These are phyloP conservation scores for Capsicum baccatum DNA, from an alignment of 257 asterid genomes.

Conservation along the genomic window DNA sequence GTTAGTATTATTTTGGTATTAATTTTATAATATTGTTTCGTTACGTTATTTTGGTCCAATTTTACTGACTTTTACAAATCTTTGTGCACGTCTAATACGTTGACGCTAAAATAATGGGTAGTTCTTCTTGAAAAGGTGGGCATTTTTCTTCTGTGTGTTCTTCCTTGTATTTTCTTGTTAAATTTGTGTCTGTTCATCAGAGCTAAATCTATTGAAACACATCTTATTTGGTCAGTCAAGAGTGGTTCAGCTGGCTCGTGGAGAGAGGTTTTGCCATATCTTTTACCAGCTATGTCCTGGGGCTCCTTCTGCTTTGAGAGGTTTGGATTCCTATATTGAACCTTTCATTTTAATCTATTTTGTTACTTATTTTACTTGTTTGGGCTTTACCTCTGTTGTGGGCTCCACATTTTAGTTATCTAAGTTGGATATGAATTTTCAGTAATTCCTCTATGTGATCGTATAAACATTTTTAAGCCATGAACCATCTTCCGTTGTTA, in stretches of 20 bases:
- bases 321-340: slow-evolving; percentile 35
- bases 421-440: slow-evolving; percentile 3
- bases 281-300: slow-evolving; percentile 96
- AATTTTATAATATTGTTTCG: neutral
- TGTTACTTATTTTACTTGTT: slow-evolving; percentile 19
- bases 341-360: neutral
- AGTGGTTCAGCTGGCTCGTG: slow-evolving; percentile 78
- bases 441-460: neutral
- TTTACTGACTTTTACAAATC: slow-evolving; percentile 23
- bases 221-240: slow-evolving; percentile 69
- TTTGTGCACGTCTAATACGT: slow-evolving; percentile 46
- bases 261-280: slow-evolving; percentile 89
- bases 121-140: slow-evolving; percentile 96
- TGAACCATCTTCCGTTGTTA: slow-evolving; percentile 12
- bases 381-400: neutral
- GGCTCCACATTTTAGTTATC: neutral
- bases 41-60: slow-evolving; percentile 6
- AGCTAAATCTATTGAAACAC: slow-evolving; percentile 18
- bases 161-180: slow-evolving; percentile 33
- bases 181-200: slow-evolving; percentile 28
- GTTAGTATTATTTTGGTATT: slow-evolving; percentile 7
- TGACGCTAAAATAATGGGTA: slow-evolving; percentile 45
- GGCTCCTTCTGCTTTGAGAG: slow-evolving; percentile 78
- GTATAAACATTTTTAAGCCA: neutral
- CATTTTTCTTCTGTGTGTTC: slow-evolving; percentile 30